Base-by-base conservation (phyloP, 768 basidiomycete genomes). In the Dioszegia hungarica region DNA sequence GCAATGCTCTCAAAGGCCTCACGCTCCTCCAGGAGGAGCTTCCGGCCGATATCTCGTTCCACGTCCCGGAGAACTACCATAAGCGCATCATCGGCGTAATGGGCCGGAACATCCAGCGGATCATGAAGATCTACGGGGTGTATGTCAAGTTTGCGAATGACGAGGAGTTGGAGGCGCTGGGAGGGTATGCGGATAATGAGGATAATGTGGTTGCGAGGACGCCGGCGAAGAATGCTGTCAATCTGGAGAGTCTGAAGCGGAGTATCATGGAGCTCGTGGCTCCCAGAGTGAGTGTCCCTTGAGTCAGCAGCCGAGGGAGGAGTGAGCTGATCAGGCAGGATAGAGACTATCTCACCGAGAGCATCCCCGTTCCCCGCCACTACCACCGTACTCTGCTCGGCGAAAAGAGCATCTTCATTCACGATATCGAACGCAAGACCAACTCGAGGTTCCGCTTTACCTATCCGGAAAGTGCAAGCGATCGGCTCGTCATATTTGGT, bases 121-220 rank as follows among this genome's bases (percentile, higher is more conserved):
- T 99, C 78, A 99, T 99, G 94, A 97, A 97, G 80, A 91, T 94
- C 75, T 95, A 88, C 64, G 94, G 94, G n/a, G 94, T 97, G 20
- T 98, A 97, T 78, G 94, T 99, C 77, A 98, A 98, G 78, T 99
- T 98, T 70, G 90, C 90, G 22, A 98, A 97, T 75, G 90, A 90
- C 11, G 94, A 98, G 66, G 94, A 98, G 75, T 95, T 93, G 76
- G 91, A 91, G 34, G 84, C 87, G 12, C 81, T 93, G 62, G 94
- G 94, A 25, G 94, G 93, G 5, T 94, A 94, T 75, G 85, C 87
- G 68, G 92, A 97, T 75, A 95, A 94, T 74, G 94, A 97, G 71
- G 94, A 99, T 78, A 99, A 99, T 70, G 94, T 99, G 47, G 84
- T 99, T 38, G 94, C 93, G n/a, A 83, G 94, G 48, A 99, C 94